These are phyloP conservation scores for Pachyrhizus erosus DNA, from an alignment of 306 rosid species.

Conservation along the genomic window DNA sequence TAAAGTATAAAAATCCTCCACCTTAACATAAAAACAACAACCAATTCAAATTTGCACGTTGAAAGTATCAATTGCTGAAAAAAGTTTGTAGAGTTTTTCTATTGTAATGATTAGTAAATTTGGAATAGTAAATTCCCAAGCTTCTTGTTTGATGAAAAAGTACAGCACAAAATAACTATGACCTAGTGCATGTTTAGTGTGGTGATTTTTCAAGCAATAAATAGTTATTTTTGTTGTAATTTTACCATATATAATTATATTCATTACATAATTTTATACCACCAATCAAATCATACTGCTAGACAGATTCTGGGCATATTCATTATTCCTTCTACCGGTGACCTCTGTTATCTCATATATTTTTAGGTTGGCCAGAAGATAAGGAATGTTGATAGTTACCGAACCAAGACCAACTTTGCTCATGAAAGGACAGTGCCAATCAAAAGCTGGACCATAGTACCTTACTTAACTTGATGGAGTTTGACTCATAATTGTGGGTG, in stretches of 20 bases:
- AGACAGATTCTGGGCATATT: neutral
- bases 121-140: too few relatives aligned
- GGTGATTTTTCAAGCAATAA: too few relatives aligned
- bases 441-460: neutral
- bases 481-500: neutral
- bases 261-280: too few relatives aligned
- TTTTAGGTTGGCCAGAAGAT: conserved; percentile 13
- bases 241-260: too few relatives aligned
- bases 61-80: neutral
- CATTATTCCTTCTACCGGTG: neutral
- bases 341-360: neutral
- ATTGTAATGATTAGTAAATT: neutral
- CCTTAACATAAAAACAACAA: neutral
- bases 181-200: too few relatives aligned
- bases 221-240: too few relatives aligned
- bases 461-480: neutral
- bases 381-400: conserved; percentile 35
- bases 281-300: too few relatives aligned
- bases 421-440: neutral
- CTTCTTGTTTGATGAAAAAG: neutral
- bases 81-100: neutral
- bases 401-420: neutral
- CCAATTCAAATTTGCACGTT: neutral
- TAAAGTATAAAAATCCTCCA: neutral
- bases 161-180: too few relatives aligned